Base-by-base conservation (phyloP, 1,139 yeast species). In the Suhomyces terraborum region DNA sequence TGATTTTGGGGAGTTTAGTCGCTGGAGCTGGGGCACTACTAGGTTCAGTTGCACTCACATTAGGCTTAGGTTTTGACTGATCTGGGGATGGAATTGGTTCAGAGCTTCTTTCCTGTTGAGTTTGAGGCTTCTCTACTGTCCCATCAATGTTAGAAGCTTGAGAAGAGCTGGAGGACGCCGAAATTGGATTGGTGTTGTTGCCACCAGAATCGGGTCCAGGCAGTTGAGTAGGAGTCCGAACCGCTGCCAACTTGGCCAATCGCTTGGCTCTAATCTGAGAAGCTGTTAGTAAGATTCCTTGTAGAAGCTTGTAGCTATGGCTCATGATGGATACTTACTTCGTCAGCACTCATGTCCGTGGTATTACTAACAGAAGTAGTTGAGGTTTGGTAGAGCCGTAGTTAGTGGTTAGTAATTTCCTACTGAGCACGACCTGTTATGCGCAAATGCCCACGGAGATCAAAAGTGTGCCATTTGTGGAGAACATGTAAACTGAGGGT, bases 181-280 rank as follows among this genome's bases (percentile, higher is more conserved):
- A 16, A n/a, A 10, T 28, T 14, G 17, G 32, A 18, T 10, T 28
- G 4, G 22, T 10, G 19, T 16, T 19, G 9, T 30, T n/a, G 22
- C 24, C 21, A 20, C 24, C n/a, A 14, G 32, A n/a, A 8, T 8
- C 14, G 5, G 25, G 32, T 12, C 14, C 32, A 8, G 32, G 25
- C 32, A 30, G 32, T 17, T 12, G 23, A 10, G 32, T 20, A 8
- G 14, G 27, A 3, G 26, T 25, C 31, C 30, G 31, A 7, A 20
- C 13, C 10, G 48, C 46, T 14, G 39, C 71, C 42, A 79, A 58
- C 46, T 68, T 72, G n/a, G 82, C 83, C 51, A 79, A 61, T 35
- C 84, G 58, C 53, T 77, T 79, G 30, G 81, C 81, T 52, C 84
- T 70, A 21, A 79, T 75, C 70, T 76, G 58, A 21, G 8, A 14